phyloP scores from a whole-genome alignment of 495 filamentous ascomycete species.

The Haplographium delicatum region DNA sequence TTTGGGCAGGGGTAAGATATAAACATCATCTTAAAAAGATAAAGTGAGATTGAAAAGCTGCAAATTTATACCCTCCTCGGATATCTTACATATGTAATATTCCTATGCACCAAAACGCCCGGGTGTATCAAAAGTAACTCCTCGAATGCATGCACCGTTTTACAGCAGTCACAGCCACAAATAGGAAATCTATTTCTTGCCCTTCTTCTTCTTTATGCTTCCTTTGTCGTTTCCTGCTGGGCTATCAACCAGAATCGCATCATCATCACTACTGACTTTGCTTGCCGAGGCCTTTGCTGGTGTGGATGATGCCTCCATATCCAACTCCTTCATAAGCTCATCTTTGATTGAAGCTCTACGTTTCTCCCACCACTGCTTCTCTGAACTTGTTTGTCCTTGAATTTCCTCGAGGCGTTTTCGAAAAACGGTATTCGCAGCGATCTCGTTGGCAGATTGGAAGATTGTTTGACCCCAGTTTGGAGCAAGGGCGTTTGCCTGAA shows the following conservation, averaged over 20 bases:
- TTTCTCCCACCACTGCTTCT: conserved; percentile 92
- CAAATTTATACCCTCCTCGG: not conserved
- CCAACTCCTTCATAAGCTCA: conserved; percentile 81
- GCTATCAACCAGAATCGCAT: conserved; percentile 77
- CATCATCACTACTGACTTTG: conserved; percentile 64
- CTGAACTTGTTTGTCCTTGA: conserved; percentile 58
- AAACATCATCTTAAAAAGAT: not conserved
- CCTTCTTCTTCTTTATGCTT: conserved; percentile 63
- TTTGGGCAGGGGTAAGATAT: too few relatives aligned
- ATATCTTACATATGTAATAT: conserved; percentile 5
- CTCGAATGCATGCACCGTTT: conserved; percentile 1
- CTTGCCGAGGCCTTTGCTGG: conserved; percentile 23
- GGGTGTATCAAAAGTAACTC: not conserved
- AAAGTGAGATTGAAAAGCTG: not conserved
- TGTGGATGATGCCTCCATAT: conserved; percentile 40
- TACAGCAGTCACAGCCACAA: not conserved
- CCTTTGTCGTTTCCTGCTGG: conserved; percentile 43
- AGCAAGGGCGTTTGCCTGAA: conserved; percentile 77
- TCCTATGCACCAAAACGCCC: not conserved
- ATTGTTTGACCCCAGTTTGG: conserved; percentile 89
- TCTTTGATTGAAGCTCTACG: conserved; percentile 60
- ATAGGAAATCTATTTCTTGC: conserved; percentile 58
- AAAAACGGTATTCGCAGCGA: conserved; percentile 61
- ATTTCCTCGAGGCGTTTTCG: conserved; percentile 58
- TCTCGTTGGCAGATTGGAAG: conserved; percentile 90